Base-by-base conservation (phyloP, 2,329 filamentous ascomycete species). In the Hymenoscyphus albidus region DNA sequence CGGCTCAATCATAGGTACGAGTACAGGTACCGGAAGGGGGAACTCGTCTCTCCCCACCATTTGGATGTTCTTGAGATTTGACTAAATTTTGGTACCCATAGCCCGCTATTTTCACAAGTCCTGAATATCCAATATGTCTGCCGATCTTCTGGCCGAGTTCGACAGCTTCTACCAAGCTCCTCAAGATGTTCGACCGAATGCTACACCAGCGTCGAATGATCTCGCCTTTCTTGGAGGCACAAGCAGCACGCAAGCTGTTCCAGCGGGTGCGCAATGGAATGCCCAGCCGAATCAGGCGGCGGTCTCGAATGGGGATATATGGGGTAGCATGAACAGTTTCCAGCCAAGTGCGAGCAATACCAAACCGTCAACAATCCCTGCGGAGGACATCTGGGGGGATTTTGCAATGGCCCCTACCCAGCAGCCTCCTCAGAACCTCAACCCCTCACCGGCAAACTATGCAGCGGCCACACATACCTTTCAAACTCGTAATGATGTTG, bases 121-220 rank as follows among this genome's bases (percentile, higher is more conserved):
- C 22, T 22, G 44, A 27, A 22, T 6, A 51, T 51, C 39, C 64
- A 66, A 39, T 27, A 89, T 88, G 86, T 89, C 86, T 70, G 84
- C 85, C 67, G 85, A 88, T 75, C 82, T 89, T 64, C 86, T 88
- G 72, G 86, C 85, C 63, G 84, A 86, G 69, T 88, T 89, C 70
- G 85, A 83, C 71, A 79, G 77, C 70, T 77, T 80, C 69, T 79
- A 82, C 61, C 70, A 70, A 66, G 67, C 76, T 64, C 72, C 78
- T n/a, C 70, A 69, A 57, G 70, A 71, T n/a, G 67, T 70, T 16
- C 72, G 76, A 58, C 68, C 71, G n/a, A 66, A 60, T 44, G 39
- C 68, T 1, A 64, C 68, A 2, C 61, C 70, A 16, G 64, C 70
- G 16, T 65, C 64, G 42, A 71, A 73, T 44, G 69, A 72, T 55